phyloP scores from a whole-genome alignment of 73 alveolate genomes.

The Paramecium biaurelia region DNA sequence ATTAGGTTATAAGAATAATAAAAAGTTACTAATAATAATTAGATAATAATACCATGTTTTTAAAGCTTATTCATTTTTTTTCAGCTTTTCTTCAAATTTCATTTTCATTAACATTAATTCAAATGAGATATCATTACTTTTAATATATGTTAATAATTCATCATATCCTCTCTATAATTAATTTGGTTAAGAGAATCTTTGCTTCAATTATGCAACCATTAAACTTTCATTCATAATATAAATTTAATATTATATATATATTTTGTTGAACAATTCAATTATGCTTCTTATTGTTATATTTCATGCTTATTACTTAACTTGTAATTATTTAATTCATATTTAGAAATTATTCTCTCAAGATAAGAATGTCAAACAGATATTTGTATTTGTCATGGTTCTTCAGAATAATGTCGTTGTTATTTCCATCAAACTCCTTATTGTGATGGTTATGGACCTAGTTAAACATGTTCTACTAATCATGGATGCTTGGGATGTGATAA shows the following conservation, averaged over 20 bases:
- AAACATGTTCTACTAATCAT: neutral
- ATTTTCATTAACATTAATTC: neutral
- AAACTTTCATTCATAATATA: neutral
- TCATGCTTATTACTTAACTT: neutral
- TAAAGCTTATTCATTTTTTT: neutral
- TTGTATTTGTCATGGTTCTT: neutral
- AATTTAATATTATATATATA: neutral
- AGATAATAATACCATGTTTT: neutral
- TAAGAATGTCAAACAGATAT: neutral
- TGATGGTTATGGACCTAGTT: neutral
- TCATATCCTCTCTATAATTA: conserved; percentile 10
- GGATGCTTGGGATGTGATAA: neutral
- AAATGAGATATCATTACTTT: neutral
- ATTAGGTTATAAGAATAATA: neutral
- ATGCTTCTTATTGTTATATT: neutral
- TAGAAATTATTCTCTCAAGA: neutral
- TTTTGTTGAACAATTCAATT: neutral
- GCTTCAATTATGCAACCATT: neutral
- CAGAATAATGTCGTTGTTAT: neutral
- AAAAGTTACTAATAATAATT: neutral
- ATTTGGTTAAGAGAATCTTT: neutral
- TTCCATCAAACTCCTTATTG: neutral
- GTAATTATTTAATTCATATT: neutral
- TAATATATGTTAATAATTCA: neutral
- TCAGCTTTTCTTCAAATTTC: conserved; percentile 28